Conservation (phyloP, 169 alveolate genomes). For the Cryptosporidium sp. region DNA sequence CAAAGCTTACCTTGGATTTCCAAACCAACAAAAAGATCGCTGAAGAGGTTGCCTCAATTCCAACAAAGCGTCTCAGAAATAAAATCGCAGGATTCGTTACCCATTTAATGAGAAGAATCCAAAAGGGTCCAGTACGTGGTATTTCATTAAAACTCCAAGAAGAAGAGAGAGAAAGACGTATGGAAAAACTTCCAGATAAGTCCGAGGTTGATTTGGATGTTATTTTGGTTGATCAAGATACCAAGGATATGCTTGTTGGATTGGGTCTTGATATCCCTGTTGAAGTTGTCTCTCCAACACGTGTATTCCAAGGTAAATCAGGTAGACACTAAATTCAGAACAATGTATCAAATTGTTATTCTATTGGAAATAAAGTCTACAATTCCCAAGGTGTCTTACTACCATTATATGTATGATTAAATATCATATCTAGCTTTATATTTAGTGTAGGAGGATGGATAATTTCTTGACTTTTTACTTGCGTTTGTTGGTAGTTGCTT, state of each 20-base stretch:
- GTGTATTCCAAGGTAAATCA: conserved; percentile 72
- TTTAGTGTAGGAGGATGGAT: conserved; percentile 8
- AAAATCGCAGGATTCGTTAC: conserved; percentile 98
- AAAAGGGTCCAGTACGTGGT: conserved; percentile 99
- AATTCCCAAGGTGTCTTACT: conserved; percentile 35
- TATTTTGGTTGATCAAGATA: conserved; percentile 89
- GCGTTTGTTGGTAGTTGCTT: neutral
- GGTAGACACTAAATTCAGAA: conserved; percentile 51
- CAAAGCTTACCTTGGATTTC: conserved; percentile 96
- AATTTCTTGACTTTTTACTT: conserved; percentile 1
- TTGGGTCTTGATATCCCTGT: conserved; percentile 85
- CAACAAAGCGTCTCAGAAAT: conserved; percentile 98
- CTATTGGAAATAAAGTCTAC: conserved; percentile 18
- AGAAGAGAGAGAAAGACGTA: conserved; percentile 98
- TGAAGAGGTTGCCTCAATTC: conserved; percentile 98
- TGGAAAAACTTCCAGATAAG: conserved; percentile 97
- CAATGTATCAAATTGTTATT: neutral
- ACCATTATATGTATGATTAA: conserved; percentile 29
- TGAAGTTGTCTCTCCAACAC: conserved; percentile 71
- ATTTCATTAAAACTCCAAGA: conserved; percentile 99
- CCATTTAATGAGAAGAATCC: conserved; percentile 93
- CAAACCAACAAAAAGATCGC: conserved; percentile 99
- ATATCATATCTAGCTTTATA: conserved; percentile 26
- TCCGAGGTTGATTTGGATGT: conserved; percentile 92
- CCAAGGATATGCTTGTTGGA: conserved; percentile 89